A percentile compares a stretch with the other conserved stretches of the same genome.
phyloP scores from a whole-genome alignment of 495 filamentous ascomycete species.

The Penicillium goetzii region DNA sequence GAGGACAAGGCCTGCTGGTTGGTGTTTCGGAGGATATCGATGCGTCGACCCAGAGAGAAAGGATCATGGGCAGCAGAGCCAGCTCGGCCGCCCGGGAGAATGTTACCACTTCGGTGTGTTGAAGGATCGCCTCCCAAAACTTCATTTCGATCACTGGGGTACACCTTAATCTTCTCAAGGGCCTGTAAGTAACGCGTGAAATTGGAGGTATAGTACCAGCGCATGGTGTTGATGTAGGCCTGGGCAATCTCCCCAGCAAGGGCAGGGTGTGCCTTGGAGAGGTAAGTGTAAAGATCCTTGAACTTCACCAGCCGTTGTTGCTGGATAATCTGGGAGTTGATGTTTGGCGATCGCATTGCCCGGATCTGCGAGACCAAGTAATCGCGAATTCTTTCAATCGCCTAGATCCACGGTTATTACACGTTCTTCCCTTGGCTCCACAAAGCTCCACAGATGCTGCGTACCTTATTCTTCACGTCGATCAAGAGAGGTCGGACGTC shows the following conservation, averaged over 20 bases:
- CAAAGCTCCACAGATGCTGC: background rate
- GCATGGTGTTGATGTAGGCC: conserved; percentile 98
- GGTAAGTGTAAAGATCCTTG: conserved; percentile 84
- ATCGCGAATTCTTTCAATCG: conserved; percentile 90
- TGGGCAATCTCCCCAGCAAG: conserved; percentile 87
- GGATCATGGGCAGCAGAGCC: conserved; percentile 77
- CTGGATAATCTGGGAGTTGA: conserved; percentile 95
- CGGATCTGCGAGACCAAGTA: conserved; percentile 94
- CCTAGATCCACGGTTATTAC: conserved; percentile 50
- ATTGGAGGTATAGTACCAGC: conserved; percentile 94
- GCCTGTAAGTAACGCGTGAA: conserved; percentile 86
- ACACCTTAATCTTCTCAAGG: conserved; percentile 81
- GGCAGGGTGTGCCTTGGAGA: conserved; percentile 73
- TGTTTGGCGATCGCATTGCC: conserved; percentile 86
- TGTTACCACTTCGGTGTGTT: conserved; percentile 54
- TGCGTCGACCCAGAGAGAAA: conserved; percentile 82
- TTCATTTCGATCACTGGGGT: conserved; percentile 80
- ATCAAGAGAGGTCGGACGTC: conserved; percentile 86
- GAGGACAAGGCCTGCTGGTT: conserved; percentile 76
- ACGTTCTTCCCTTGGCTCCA: background rate
- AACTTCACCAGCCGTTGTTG: conserved; percentile 85
- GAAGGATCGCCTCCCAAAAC: conserved; percentile 79
- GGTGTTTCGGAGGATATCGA: conserved; percentile 73
- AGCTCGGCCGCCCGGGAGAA: conserved; percentile 41
- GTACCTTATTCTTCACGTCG: conserved; percentile 79